phyloP scores from a whole-genome alignment of 352 stramenopile genomes.

The Salisapilia sapeloensis region DNA sequence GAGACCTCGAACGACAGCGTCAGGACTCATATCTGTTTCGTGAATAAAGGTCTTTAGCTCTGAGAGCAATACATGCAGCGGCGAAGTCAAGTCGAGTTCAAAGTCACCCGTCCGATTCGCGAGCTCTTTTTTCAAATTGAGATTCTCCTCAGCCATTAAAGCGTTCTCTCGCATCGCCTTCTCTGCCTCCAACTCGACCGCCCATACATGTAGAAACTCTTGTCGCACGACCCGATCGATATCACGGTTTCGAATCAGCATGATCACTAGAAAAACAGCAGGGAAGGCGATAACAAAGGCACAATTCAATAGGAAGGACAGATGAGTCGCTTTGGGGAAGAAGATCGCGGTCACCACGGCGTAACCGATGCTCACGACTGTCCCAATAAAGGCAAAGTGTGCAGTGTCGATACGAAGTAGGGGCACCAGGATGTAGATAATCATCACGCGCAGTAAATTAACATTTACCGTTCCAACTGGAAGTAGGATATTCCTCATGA shows the following conservation, averaged over 20 bases:
- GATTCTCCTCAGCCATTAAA: constrained; percentile 75
- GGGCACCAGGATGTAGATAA: constrained; percentile 38
- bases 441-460: constrained; percentile 38
- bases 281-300: constrained; percentile 54
- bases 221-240: constrained; percentile 55
- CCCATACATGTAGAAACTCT: constrained; percentile 61
- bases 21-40: constrained; percentile 29
- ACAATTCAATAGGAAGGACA: constrained; percentile 53
- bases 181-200: constrained; percentile 43
- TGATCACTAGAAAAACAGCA: constrained; percentile 23
- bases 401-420: constrained; percentile 63
- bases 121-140: constrained; percentile 69
- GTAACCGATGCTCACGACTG: constrained; percentile 48
- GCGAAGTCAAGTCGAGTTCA: constrained; percentile 58
- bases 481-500: constrained; percentile 46
- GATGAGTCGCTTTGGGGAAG: constrained; percentile 35
- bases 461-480: constrained; percentile 54
- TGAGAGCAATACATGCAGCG: constrained; percentile 60
- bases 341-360: constrained; percentile 36
- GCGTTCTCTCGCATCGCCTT: constrained; percentile 56
- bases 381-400: constrained; percentile 45
- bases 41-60: constrained; percentile 61
- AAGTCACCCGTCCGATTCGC: constrained; percentile 34
- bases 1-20: constrained; percentile 53
- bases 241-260: constrained; percentile 49